Evolutionary conservation across 1,139 yeast genomes (phyloP), one percentile per base, ranked within the genome.

Genomic region (Debaryomyces nepalensis): DNA sequence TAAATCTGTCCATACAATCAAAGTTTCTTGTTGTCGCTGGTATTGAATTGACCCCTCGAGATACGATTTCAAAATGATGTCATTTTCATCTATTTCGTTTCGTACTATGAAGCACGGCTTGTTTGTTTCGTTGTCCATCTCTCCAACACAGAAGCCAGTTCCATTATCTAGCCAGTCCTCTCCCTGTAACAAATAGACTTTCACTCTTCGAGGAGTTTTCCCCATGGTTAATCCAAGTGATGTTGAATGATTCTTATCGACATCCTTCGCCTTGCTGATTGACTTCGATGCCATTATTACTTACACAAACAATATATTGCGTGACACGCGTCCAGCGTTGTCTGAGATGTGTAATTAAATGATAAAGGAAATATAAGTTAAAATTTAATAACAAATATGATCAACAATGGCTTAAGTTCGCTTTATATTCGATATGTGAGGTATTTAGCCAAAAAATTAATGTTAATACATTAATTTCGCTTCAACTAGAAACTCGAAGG

Each of bases 141-240:
- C 83, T 4, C 97, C 97, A 33, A 78, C 75, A 56, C 97, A 90
- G 60, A 79, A 86, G 0, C 99, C 99, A 0, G 97, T 90, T 11
- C 98, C 99, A 42, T 87, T 81, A 60, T 91, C 98, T 34, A 83
- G 72, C 99, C 99, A 93, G 54, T 81, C 87, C 45, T 86, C 91
- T 27, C 86, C 85, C 41, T 82, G 83, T 41, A 93, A 70, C 24
- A 87, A 75, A 59, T 93, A 93, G 15, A 93, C 95, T 61, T 91
- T 93, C 40, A 91, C 99, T 50, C 98, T 70, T 59, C 91, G 77
- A 5, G 89, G 87, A 2, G 63, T 53, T 26, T 51, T 51, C 30
- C 47, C 47, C 19, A 37, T 22, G 10, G 23, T 33, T 15, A 24
- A 11, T 16, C 11, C 12, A 9, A 24, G 22, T 12, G 37, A 16